Base-by-base conservation (phyloP, 352 stramenopile genomes). In the Globisporangium nunn region DNA sequence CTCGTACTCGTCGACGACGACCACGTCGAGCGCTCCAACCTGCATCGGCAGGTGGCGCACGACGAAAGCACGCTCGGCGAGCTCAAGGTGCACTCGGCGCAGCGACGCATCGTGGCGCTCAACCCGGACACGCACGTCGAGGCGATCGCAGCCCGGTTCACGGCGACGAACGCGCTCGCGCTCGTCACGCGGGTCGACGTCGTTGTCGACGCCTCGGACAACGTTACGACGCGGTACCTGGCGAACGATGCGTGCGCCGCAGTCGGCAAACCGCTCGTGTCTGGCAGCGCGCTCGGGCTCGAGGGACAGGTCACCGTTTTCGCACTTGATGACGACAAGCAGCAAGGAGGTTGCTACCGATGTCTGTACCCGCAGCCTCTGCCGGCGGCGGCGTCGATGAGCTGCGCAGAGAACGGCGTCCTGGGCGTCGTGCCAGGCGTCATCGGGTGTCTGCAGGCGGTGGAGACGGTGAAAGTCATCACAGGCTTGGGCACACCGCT, bases 271-370 rank as follows among this genome's bases (percentile, higher is more conserved):
- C 82, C 91, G 39, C 74, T 98, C 30, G 86, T 99, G 17, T 98
- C 91, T 0, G 96, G 93, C 18, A 98, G 91, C 66, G 96, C 96
- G 4, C 81, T 99, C 40, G 97, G 96, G 0, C 70, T 96, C 7
- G 96, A 99, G 64, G 97, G 97, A 14, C 96, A 99, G 64, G 78
- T 99, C 29, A 96, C 95, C 0, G 94, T 99, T 10, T 98, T 98
- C 66, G 87, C 96, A 39, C 96, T 94, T 11, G 40, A 55, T 66
- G 55, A 77, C 5, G 46, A 65, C 12, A 63, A 70, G 8, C 45
- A 68, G 7, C 54, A 58, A 1, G 55, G 59, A 0, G 72, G 84
- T 1, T 99, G 97, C 68, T 99, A 99, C 68, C 85, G 95, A n/a
- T 99, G 97, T 59, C 64, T 98, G 30, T 99, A 98, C 67, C 95